phyloP scores from a whole-genome alignment of 768 basidiomycete species.

The Pleurotus eryngii region DNA sequence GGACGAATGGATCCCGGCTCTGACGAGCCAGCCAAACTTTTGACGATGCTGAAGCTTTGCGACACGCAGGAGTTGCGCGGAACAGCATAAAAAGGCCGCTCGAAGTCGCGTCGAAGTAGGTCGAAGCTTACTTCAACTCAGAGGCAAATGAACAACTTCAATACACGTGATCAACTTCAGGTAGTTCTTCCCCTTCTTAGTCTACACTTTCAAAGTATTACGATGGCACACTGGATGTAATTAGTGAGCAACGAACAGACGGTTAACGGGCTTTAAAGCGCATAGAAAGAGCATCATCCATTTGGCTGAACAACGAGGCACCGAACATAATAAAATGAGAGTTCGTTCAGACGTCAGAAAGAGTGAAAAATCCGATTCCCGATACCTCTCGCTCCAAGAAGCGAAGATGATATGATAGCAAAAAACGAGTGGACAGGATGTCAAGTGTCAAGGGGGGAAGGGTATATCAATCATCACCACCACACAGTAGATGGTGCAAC shows the following conservation, averaged over 20 bases:
- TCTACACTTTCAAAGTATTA: too few species aligned
- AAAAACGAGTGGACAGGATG: conserved; percentile 4
- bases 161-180: too few species aligned
- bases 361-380: not conserved
- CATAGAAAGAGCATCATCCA: not conserved
- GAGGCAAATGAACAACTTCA: too few species aligned
- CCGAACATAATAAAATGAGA: not conserved
- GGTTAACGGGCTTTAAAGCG: not conserved
- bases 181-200: too few species aligned
- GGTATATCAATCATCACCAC: not conserved
- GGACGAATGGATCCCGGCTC: conserved; percentile 67
- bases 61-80: conserved; percentile 16
- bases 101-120: too few species aligned
- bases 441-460: not conserved
- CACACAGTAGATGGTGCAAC: not conserved
- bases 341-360: not conserved
- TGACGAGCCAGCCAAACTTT: conserved; percentile 70
- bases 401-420: not conserved
- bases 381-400: not conserved
- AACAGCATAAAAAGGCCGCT: conserved; percentile 14
- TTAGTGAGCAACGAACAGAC: not conserved
- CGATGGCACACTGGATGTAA: conserved; percentile 1
- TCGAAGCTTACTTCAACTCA: too few species aligned
- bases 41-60: conserved; percentile 37
- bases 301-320: not conserved